A percentile compares a stretch with the other conserved stretches of the same genome.
Conservation (phyloP, 345 rosid species). For the Eucalyptus camaldulensis region DNA sequence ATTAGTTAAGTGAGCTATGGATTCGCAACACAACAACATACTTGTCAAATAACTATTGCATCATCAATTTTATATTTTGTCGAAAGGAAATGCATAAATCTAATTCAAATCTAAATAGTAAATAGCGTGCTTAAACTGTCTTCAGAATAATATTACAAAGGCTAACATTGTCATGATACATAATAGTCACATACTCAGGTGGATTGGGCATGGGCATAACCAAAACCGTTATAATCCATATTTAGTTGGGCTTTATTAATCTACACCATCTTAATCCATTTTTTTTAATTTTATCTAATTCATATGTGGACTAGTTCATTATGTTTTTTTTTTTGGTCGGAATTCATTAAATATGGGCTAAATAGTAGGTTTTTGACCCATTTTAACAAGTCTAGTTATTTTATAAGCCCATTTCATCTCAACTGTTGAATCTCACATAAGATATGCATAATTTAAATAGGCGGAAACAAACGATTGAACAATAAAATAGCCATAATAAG, state of each 20-base stretch:
- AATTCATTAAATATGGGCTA: background rate
- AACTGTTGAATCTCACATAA: background rate
- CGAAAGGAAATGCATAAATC: background rate
- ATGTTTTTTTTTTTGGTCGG: background rate
- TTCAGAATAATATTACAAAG: background rate
- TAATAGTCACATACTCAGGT: background rate
- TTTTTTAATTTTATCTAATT: background rate
- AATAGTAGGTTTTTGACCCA: background rate
- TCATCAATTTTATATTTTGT: background rate
- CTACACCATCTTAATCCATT: background rate
- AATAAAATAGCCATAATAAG: no score
- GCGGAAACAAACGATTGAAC: accelerated
- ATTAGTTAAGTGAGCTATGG: background rate
- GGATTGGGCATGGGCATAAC: background rate
- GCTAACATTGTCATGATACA: background rate
- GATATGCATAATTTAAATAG: no score
- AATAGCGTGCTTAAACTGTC: background rate
- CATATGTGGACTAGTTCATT: background rate
- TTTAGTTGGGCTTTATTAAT: background rate
- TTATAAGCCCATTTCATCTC: background rate
- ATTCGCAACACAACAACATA: background rate
- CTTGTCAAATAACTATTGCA: background rate
- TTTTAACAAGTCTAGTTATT: background rate
- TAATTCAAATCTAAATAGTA: background rate
- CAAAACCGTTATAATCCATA: background rate